Conservation (phyloP, 257 asterid genomes). For the Fraxinus quadrangulata region DNA sequence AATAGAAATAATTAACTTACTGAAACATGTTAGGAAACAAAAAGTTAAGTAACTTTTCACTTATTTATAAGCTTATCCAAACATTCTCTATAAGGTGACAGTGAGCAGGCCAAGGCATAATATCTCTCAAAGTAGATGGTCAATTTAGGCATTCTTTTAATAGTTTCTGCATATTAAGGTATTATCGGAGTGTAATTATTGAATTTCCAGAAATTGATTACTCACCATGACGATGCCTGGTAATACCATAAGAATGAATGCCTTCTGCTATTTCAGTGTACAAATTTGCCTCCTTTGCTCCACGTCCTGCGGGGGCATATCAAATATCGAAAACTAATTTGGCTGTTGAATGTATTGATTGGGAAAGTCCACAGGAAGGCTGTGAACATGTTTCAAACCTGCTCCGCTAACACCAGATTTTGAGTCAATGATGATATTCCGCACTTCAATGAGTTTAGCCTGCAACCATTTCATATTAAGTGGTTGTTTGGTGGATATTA, state of each 20-base stretch:
- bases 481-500: no score
- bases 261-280: conserved; percentile 99
- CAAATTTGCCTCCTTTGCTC: conserved; percentile 91
- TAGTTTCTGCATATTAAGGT: background rate
- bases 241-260: conserved; percentile 81
- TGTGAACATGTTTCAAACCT: conserved; percentile 47
- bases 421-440: conserved; percentile 82
- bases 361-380: conserved; percentile 13
- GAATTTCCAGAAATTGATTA: conserved; percentile 7
- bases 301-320: conserved; percentile 62
- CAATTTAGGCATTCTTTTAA: background rate
- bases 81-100: background rate
- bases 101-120: background rate
- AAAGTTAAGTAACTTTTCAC: background rate
- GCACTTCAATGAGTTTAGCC: conserved; percentile 78
- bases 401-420: conserved; percentile 99
- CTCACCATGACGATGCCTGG: conserved; percentile 95
- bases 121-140: background rate
- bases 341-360: conserved; percentile 3
- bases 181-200: background rate
- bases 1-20: background rate
- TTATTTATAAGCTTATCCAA: background rate
- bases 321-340: conserved; percentile 23
- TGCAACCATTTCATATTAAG: conserved; percentile 35
- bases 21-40: background rate